Base-by-base conservation (phyloP, 1,139 yeast genomes). In the Petasospora fabianii region DNA sequence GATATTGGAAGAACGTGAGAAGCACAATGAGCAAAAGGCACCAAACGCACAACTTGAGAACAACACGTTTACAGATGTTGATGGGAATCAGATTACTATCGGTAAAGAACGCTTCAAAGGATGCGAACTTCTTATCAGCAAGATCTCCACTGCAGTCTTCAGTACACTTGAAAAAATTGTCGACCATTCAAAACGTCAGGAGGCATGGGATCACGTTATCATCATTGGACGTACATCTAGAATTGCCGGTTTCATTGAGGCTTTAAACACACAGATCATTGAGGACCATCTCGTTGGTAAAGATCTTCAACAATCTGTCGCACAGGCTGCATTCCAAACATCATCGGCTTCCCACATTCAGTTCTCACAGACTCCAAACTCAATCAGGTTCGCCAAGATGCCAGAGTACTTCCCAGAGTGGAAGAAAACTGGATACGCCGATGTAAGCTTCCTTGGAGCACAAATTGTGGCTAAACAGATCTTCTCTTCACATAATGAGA, bases 321-420 rank as follows among this genome's bases (percentile, higher is more conserved):
- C 53, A 12, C 54, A 56, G 20, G 59, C 59, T 31, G 58, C 66
- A 20, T 55, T 55, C 51, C 52, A 59, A 48, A 44, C 70, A 56
- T 34, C 71, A 30, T 33, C 51, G 5, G 32, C 54, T 2, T 38
- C 54, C 18, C 46, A 57, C 5, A 50, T 61, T 6, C 32, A 44
- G n/a, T 62, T 65, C 34, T 58, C 58, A 15, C 97, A 90, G 62
- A 90, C 83, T 1, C 97, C 97, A 14, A 77, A 80, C 16, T 69
- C 80, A 11, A 75, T 90, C 40, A 79, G 75, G 50, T 59, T 79
- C 38, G 79, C 82, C 24, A 83, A 82, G 53, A 73, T 78, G 58
- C 95, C 97, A 0, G 97, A 90, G 37, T 90, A 92, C 61, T 92
- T 92, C 64, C 87, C 95, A 1, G 96, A 87, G 53, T 92, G 97